A percentile compares a stretch with the other conserved stretches of the same genome.
Conservation (phyloP, 176 grass and related monocot genomes). For the Chloris gayana region DNA sequence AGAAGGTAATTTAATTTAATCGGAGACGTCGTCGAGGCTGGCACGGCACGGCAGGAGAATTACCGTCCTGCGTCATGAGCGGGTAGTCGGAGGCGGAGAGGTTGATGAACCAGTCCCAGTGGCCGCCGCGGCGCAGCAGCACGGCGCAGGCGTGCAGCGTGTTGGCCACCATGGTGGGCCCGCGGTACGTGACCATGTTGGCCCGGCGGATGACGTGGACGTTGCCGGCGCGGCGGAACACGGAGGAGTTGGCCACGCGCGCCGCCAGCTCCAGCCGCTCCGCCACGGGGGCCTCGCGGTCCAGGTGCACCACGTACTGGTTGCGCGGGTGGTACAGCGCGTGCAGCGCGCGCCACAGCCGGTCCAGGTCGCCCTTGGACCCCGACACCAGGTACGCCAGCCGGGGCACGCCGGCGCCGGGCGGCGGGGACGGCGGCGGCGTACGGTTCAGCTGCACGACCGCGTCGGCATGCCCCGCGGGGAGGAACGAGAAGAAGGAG, state of each 20-base stretch:
- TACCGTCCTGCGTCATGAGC: slow-evolving; percentile 87
- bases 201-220: slow-evolving; percentile 74
- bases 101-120: slow-evolving; percentile 99
- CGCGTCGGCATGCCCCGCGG: not conserved
- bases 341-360: slow-evolving; percentile 79
- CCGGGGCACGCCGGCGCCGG: slow-evolving; percentile 39
- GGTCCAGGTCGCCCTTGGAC: slow-evolving; percentile 90
- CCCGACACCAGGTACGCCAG: slow-evolving; percentile 88
- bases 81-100: slow-evolving; percentile 96
- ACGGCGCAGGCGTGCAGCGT: slow-evolving; percentile 91
- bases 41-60: not conserved
- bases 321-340: slow-evolving; percentile 94
- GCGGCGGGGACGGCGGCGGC: slow-evolving; percentile 8
- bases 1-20: not conserved
- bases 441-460: not conserved
- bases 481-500: slow-evolving; percentile 45
- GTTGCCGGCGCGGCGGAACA: slow-evolving; percentile 65
- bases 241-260: slow-evolving; percentile 51
- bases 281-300: slow-evolving; percentile 57
- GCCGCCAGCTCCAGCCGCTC: slow-evolving; percentile 67
- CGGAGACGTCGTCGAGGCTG: not conserved
- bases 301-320: slow-evolving; percentile 88
- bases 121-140: slow-evolving; percentile 64
- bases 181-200: slow-evolving; percentile 90
- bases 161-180: slow-evolving; percentile 93